These are phyloP conservation scores for Cyberlindnera amylophila DNA, from an alignment of 805 yeast species.

Conservation along the genomic window DNA sequence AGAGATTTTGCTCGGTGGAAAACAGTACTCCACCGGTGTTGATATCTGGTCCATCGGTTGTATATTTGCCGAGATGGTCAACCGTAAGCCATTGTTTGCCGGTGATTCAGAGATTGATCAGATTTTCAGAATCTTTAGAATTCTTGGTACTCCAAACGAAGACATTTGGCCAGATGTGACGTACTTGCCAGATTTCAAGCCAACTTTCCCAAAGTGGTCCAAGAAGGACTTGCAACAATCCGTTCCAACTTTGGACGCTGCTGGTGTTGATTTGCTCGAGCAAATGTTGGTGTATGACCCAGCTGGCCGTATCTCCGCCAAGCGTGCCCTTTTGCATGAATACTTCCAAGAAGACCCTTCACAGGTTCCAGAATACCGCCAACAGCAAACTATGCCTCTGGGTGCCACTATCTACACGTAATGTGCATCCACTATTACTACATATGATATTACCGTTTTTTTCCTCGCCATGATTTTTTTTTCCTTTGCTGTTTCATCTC, in stretches of 20 bases:
- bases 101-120: conserved; percentile 98
- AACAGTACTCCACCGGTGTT: conserved; percentile 96
- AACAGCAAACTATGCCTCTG: conserved; percentile 27
- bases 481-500: neutral
- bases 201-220: conserved; percentile 89
- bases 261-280: conserved; percentile 80
- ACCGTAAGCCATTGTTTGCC: conserved; percentile 90
- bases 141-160: conserved; percentile 92
- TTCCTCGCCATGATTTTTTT: conserved; percentile 1
- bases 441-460: neutral
- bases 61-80: conserved; percentile 96
- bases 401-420: conserved; percentile 29
- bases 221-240: conserved; percentile 65
- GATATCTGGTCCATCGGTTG: conserved; percentile 99
- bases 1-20: conserved; percentile 91
- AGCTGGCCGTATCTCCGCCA: conserved; percentile 88
- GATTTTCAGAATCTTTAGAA: conserved; percentile 86
- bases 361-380: conserved; percentile 27
- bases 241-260: conserved; percentile 75
- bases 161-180: conserved; percentile 93
- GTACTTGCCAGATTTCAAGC: conserved; percentile 86
- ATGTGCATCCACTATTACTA: neutral
- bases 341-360: conserved; percentile 60
- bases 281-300: conserved; percentile 88
- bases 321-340: conserved; percentile 86